Evolutionary conservation across 495 filamentous ascomycete genomes (phyloP).

Genomic region (Podospora fimiseda): DNA sequence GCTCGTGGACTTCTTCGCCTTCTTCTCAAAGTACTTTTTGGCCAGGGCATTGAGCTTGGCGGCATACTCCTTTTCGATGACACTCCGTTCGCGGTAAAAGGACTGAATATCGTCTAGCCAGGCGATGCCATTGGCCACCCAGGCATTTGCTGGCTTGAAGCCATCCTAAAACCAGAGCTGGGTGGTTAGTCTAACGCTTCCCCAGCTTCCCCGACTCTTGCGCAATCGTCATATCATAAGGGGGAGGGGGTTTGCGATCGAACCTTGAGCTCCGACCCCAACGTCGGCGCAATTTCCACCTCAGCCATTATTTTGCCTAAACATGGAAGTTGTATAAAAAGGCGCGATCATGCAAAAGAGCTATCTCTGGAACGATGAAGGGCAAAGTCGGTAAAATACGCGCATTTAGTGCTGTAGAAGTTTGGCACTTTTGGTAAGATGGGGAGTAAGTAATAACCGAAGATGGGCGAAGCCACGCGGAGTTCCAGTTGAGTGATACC

Average conservation of each 20-base stretch:
- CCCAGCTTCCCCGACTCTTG: not conserved
- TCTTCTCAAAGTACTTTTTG: constrained; percentile 95
- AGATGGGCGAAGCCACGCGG: constrained; percentile 4
- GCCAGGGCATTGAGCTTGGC: constrained; percentile 77
- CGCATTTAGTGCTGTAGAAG: not conserved
- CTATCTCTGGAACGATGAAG: not conserved
- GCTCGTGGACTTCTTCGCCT: constrained; percentile 78
- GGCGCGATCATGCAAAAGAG: constrained; percentile 8
- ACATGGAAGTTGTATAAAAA: constrained; percentile 18
- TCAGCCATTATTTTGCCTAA: constrained; percentile 56
- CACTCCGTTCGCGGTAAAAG: constrained; percentile 91
- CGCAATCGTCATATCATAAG: not conserved
- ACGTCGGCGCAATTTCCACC: constrained; percentile 65
- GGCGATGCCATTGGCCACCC: constrained; percentile 80
- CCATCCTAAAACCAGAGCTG: constrained; percentile 57
- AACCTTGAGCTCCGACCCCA: constrained; percentile 90
- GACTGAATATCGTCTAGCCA: constrained; percentile 97
- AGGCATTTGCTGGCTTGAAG: constrained; percentile 88
- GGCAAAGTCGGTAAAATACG: not conserved
- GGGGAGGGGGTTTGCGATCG: too few species aligned
- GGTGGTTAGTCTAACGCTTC: constrained; percentile 9
- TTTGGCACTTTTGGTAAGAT: not conserved
- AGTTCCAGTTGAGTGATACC: too few species aligned
- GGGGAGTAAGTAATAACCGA: constrained; percentile 2
- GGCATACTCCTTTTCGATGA: constrained; percentile 94